Evolutionary conservation across 306 rosid species (phyloP), one percentile per base, ranked within the genome.

Genomic region (Rosa chinensis): DNA sequence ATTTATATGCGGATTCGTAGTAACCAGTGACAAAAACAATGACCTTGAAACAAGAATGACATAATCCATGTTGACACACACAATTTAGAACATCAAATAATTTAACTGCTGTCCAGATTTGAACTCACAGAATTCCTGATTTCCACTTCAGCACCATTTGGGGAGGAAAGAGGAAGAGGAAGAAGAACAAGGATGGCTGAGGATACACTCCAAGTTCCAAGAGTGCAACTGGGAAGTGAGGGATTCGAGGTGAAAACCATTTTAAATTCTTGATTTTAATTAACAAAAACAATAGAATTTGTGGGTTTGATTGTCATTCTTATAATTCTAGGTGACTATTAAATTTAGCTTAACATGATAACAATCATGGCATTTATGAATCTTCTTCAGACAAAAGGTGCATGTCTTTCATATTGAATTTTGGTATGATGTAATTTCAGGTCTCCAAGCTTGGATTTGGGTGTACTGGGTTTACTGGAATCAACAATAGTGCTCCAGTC

Each of bases 391-490:
- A 55, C 61, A 20, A 55, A 50, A 18, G 18, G 48, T 55, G 6
- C 75, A 91, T 61, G 37, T 3, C 2, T 61, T 25, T 23, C 37
- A 9, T 61, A 10, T 61, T 25, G 37, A 61, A 25, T 25, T 61
- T 4, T 61, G 35, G 66, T 23, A 23, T 21, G 37, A 3, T 61
- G 39, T 23, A 25, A 23, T 11, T 61, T 23, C 17, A 23, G 97
- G 97, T 93, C 77, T 93, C 97, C 49, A 90, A 84, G 74, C 62
- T 91, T 73, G 98, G 97, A 42, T 87, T 91, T 56, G 98, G 98
- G 5, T 91, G 97, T 66, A 63, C 86, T 89, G 87, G 91, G 5
- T 88, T 89, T 16, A n/a, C 76, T 21, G 97, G 98, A 67, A 59
- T 8, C 10, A 89, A 89, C 81, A 86, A 82, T 44, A 81, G 82